Conservation (phyloP, 208 protist genomes). For the Angomonas ambiguus region DNA sequence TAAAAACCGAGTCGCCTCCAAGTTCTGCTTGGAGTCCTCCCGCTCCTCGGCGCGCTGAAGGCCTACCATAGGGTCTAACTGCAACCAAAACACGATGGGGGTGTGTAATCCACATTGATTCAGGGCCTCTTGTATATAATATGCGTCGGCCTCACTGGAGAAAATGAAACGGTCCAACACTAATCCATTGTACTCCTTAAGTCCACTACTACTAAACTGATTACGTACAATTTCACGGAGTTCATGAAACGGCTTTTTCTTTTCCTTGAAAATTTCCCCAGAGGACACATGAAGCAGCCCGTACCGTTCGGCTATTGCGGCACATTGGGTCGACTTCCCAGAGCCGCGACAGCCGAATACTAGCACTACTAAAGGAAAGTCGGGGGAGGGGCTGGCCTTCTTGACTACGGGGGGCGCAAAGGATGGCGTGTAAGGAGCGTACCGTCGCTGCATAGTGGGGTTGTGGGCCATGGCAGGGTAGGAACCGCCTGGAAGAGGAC, state of each 20-base stretch:
- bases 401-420: not conserved
- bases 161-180: conserved; percentile 85
- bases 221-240: conserved; percentile 48
- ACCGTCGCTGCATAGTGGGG: not conserved
- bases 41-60: conserved; percentile 49
- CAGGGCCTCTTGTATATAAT: conserved; percentile 72
- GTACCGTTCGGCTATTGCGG: conserved; percentile 51
- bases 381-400: conserved; percentile 11
- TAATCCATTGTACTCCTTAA: conserved; percentile 59
- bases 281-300: conserved; percentile 73
- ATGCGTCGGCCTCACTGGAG: conserved; percentile 72
- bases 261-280: conserved; percentile 53
- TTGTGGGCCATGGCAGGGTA: no score
- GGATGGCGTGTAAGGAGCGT: not conserved
- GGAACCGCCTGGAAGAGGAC: no score
- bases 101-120: conserved; percentile 47
- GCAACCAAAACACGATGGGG: conserved; percentile 73
- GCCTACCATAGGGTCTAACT: conserved; percentile 57
- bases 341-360: conserved; percentile 76
- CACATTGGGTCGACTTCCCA: conserved; percentile 74
- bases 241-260: conserved; percentile 74
- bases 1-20: conserved; percentile 50
- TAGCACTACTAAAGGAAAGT: conserved; percentile 63
- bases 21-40: conserved; percentile 38
- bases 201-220: conserved; percentile 51